Evolutionary conservation across 1,284 basidiomycete species (phyloP).

Genomic region (Ceratobasidium theobromae): DNA sequence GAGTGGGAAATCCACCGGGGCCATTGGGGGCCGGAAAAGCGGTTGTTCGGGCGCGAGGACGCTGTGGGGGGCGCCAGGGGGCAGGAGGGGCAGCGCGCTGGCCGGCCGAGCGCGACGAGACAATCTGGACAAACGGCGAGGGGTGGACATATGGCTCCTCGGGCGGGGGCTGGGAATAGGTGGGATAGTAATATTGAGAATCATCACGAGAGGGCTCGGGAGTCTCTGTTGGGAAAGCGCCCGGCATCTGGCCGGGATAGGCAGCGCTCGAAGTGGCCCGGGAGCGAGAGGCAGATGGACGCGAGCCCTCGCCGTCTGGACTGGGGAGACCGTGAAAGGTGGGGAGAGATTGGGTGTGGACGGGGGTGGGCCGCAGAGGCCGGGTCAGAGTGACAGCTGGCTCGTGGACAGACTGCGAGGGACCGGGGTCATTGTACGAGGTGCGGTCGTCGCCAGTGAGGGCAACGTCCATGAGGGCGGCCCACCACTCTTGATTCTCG

Average conservation of each 20-base stretch:
- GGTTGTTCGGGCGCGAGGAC: not conserved
- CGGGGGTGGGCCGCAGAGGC: conserved; percentile 7
- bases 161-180: not conserved
- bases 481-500: conserved; percentile 24
- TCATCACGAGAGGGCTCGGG: not conserved
- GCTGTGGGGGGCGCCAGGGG: not conserved
- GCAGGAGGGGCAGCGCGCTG: not conserved
- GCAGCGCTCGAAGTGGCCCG: conserved; percentile 11
- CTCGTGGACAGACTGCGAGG: not conserved
- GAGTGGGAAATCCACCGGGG: not conserved
- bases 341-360: conserved; percentile 4
- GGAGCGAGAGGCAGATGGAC: not conserved
- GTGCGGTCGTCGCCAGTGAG: not conserved
- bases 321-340: conserved; percentile 14
- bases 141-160: not conserved
- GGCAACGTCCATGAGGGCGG: conserved; percentile 1
- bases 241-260: not conserved
- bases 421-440: not conserved
- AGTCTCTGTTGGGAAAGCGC: not conserved
- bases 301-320: conserved; percentile 1
- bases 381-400: not conserved
- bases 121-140: conserved; percentile 23
- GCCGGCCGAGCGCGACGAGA: not conserved
- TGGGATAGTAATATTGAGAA: not conserved
- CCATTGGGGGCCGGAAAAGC: not conserved